Conservation (phyloP, 2,329 filamentous ascomycete genomes). For the Trichoderma sp. region DNA sequence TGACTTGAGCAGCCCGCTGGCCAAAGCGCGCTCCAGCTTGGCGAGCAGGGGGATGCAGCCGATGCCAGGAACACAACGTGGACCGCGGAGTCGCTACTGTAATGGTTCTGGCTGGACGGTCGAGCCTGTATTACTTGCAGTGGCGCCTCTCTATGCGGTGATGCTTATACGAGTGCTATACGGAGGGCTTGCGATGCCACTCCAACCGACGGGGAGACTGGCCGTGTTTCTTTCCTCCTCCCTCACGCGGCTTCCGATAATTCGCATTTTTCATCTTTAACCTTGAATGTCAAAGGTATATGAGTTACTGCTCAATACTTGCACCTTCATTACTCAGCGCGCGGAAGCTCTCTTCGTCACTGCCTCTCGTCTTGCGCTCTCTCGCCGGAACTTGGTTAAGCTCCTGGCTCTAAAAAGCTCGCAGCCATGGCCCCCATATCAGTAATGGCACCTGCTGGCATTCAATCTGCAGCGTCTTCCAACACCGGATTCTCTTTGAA, state of each 20-base stretch:
- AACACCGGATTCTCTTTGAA: not conserved
- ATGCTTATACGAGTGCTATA: constrained; percentile 3
- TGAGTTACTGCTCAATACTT: not conserved
- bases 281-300: not conserved
- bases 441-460: not conserved
- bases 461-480: not conserved
- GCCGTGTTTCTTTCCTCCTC: not conserved
- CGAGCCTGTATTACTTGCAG: not conserved
- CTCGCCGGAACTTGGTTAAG: not conserved
- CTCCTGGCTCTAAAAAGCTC: not conserved
- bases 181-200: constrained; percentile 1
- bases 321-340: not conserved
- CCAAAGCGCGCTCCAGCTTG: constrained; percentile 5
- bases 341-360: not conserved
- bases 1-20: constrained; percentile 1
- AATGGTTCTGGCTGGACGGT: not conserved
- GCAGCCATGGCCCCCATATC: constrained; percentile 5
- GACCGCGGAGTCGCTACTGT: constrained; percentile 4
- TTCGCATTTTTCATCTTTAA: not conserved
- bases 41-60: not conserved
- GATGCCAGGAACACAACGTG: constrained; percentile 20
- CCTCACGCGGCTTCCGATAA: not conserved
- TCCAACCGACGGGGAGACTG: not conserved
- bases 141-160: constrained; percentile 2
- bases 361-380: not conserved